Conservation (phyloP, 805 yeast species). For the Saturnispora besseyi region DNA sequence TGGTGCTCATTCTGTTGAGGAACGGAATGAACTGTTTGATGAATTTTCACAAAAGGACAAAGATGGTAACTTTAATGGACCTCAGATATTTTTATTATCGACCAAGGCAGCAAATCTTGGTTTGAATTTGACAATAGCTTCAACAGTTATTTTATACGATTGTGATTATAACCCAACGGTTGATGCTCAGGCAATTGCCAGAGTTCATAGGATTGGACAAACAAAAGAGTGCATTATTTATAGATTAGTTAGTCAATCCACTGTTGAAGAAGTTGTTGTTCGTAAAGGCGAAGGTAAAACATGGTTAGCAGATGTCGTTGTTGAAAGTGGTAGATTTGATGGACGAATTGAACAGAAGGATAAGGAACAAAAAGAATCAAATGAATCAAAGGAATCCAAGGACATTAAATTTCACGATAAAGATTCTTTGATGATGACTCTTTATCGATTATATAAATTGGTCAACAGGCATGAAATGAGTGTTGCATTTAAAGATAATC, state of each 20-base stretch:
- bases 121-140: slow-evolving; percentile 76
- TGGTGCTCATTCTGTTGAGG: slow-evolving; percentile 60
- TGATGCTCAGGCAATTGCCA: slow-evolving; percentile 91
- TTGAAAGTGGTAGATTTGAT: slow-evolving; percentile 53
- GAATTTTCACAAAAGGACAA: slow-evolving; percentile 31
- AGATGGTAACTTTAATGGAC: slow-evolving; percentile 17
- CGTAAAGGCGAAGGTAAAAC: slow-evolving; percentile 76
- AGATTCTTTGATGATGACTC: slow-evolving; percentile 4
- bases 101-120: slow-evolving; percentile 97
- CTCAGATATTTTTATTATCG: slow-evolving; percentile 60
- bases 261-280: slow-evolving; percentile 76
- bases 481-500: slow-evolving; percentile 18
- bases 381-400: neutral
- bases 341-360: slow-evolving; percentile 14
- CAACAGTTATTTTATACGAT: slow-evolving; percentile 82
- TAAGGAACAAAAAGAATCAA: slow-evolving; percentile 3
- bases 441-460: slow-evolving; percentile 7
- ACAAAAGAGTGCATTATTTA: slow-evolving; percentile 72
- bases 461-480: slow-evolving; percentile 18
- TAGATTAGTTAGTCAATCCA: slow-evolving; percentile 65
- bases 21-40: slow-evolving; percentile 55
- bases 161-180: slow-evolving; percentile 98
- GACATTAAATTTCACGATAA: slow-evolving; percentile 1
- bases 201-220: slow-evolving; percentile 93
- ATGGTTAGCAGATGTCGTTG: slow-evolving; percentile 65